Evolutionary conservation across 2,329 filamentous ascomycete species (phyloP).

Genomic region (Neophaeococcomyces mojaviensis): DNA sequence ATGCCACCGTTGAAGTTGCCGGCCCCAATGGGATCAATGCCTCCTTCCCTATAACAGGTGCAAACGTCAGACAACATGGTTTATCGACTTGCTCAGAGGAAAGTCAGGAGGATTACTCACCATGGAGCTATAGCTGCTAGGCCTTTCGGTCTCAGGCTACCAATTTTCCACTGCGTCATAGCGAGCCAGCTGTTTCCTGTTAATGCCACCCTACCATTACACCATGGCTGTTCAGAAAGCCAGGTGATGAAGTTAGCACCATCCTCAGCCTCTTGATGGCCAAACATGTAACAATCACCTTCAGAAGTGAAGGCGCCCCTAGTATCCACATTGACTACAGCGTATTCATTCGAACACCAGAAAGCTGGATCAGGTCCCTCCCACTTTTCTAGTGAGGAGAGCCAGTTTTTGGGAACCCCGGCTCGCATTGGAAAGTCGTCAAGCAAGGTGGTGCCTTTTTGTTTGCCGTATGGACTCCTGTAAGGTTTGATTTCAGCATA

Average conservation of each 20-base stretch:
- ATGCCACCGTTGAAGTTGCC: not conserved
- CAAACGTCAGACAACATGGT: not conserved
- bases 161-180: constrained; percentile 49
- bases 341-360: constrained; percentile 26
- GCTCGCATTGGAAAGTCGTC: not conserved
- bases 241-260: constrained; percentile 23
- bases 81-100: constrained; percentile 49
- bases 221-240: constrained; percentile 23
- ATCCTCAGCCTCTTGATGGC: constrained; percentile 23
- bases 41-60: too few relatives aligned
- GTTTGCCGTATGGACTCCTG: constrained; percentile 35
- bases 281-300: constrained; percentile 23
- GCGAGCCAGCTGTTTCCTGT: constrained; percentile 48
- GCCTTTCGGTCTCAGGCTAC: constrained; percentile 45
- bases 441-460: constrained; percentile 13
- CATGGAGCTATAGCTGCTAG: constrained; percentile 46
- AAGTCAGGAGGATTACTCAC: too few relatives aligned
- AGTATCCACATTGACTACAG: constrained; percentile 27
- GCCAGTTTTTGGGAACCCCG: constrained; percentile 4
- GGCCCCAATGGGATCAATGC: not conserved
- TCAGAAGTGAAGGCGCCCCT: constrained; percentile 26
- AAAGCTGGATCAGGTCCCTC: constrained; percentile 27
- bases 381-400: constrained; percentile 18
- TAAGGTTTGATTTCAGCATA: too few relatives aligned
- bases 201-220: constrained; percentile 44